phyloP scores from a whole-genome alignment of 176 grass and related monocot genomes.

The Tillandsia fasciculata region DNA sequence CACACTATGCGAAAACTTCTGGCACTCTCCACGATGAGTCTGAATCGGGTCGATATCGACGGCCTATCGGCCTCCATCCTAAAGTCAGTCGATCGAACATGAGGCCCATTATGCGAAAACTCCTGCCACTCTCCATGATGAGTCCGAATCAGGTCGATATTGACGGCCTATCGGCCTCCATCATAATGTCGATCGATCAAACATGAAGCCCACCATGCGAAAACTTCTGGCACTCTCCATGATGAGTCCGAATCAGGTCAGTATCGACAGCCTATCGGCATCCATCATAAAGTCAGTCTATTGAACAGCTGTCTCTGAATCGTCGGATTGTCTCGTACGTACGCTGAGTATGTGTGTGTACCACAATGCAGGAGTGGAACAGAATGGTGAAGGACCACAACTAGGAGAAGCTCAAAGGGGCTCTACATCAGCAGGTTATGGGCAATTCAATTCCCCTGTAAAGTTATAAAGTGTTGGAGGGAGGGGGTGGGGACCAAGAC shows the following conservation, averaged over 20 bases:
- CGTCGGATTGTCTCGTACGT: background rate
- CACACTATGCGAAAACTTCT: background rate
- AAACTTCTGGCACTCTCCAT: background rate
- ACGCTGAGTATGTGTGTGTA: background rate
- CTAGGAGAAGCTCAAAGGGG: background rate
- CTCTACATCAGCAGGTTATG: background rate
- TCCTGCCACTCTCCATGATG: background rate
- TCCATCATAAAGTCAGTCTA: background rate
- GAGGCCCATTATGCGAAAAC: background rate
- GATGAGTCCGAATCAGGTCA: background rate
- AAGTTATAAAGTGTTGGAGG: background rate
- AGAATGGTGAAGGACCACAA: background rate
- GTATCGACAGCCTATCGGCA: background rate
- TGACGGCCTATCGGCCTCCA: background rate
- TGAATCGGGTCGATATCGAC: background rate
- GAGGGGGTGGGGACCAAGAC: background rate
- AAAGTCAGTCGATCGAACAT: background rate
- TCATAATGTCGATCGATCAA: background rate
- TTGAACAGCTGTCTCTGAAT: background rate
- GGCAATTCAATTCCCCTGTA: background rate
- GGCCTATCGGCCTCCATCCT: background rate
- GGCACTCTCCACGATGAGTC: background rate
- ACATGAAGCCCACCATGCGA: background rate
- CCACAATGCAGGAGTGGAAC: background rate
- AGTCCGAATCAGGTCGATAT: background rate